phyloP scores from a whole-genome alignment of 345 rosid species.

The Eucalyptus sp. region DNA sequence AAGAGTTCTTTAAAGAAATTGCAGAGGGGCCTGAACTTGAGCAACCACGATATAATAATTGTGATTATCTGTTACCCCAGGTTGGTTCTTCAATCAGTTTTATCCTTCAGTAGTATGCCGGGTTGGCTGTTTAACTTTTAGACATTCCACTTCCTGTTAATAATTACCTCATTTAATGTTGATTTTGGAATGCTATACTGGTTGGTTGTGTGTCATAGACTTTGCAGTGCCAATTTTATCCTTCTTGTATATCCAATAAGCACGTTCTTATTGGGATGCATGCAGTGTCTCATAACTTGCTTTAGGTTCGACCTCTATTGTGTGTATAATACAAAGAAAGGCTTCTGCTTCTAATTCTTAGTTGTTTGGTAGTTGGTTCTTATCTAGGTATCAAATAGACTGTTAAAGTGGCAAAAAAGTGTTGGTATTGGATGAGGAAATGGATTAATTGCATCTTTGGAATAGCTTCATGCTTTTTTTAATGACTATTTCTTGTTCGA shows the following conservation, averaged over 20 bases:
- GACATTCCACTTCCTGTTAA: neutral
- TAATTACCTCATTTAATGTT: neutral
- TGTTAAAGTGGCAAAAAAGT: neutral
- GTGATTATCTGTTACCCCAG: constrained; percentile 2
- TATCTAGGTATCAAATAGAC: neutral
- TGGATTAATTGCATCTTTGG: neutral
- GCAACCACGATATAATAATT: neutral
- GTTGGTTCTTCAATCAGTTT: constrained; percentile 5
- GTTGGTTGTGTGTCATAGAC: neutral
- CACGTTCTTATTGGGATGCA: neutral
- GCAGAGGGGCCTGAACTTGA: constrained; percentile 13
- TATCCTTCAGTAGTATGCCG: neutral
- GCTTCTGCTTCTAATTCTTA: neutral
- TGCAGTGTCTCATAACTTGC: neutral
- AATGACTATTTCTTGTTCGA: neutral
- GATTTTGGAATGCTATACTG: neutral
- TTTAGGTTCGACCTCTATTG: neutral
- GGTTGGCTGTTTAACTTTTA: neutral
- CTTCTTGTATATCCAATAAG: neutral
- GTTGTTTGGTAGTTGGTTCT: neutral
- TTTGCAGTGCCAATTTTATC: neutral
- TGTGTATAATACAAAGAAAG: neutral
- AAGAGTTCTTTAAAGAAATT: constrained; percentile 30
- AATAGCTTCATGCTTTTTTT: neutral
- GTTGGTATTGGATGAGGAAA: neutral